Base-by-base conservation (phyloP, 2,329 filamentous ascomycete species). In the Hypoxylon sp. region DNA sequence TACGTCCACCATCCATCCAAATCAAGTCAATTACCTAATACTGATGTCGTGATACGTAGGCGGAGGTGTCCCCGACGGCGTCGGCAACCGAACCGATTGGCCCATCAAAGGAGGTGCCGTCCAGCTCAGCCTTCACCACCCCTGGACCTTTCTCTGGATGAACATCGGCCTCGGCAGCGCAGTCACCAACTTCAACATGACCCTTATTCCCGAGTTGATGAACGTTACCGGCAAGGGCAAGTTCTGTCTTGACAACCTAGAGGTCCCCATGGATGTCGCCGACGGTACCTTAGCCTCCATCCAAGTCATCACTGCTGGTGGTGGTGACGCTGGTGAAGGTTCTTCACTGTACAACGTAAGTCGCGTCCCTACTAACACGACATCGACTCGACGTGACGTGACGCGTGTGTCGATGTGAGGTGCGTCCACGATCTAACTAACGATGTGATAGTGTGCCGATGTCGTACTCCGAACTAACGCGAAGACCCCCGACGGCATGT, bases 321-420 rank as follows among this genome's bases (percentile, higher is more conserved):
- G 86, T 22, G 82, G 81, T 3, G 86, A 84, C 20, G 85, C 84
- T 44, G 89, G 86, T 22, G 82, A 82, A 2, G 86, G 84, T 20
- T 85, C 84, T 42, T 89, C 91, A 14, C 81, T 94, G 33, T 94
- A 93, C 80, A 92, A 90, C 79, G 86, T 88, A 78, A 75, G 84
- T 71, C 42, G 56, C 64, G 49, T 49, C 37, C 22, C 17, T 13
- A 60, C 58, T 56, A 40, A 57, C 60, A 77, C 64, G 11, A 60
- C 31, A 58, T 56, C 27, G n/a, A 56, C 53, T 35, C 44, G 40
- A 44, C 40, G 46, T 11, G 35, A 31, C 37, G 27, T 35, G 30
- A 40, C 35, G 63, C 59, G 33, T 14, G 40, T 56, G 50, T 27
- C 11, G 49, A 31, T 48, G 22, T 49, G 51, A 61, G 31, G 33